Conservation (phyloP, 768 basidiomycete species). For the Suillus clintonianus region DNA sequence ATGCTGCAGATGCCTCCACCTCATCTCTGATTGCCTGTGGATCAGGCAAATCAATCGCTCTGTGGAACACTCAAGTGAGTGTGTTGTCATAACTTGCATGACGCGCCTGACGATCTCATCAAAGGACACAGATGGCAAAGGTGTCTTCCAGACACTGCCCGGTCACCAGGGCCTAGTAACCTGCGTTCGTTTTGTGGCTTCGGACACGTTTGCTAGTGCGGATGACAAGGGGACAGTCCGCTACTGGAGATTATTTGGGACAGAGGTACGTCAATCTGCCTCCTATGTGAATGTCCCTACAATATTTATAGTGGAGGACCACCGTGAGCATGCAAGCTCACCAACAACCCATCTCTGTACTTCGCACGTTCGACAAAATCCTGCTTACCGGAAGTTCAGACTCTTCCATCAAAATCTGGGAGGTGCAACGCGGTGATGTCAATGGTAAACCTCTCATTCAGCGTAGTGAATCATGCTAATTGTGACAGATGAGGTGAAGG, state of each 20-base stretch:
- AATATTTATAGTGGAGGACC: conserved; percentile 55
- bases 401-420: conserved; percentile 76
- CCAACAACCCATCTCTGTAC: conserved; percentile 63
- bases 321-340: conserved; percentile 58
- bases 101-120: conserved; percentile 8
- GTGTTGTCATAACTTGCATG: neutral
- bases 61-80: conserved; percentile 60
- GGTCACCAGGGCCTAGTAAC: conserved; percentile 79
- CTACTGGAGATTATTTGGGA: conserved; percentile 53
- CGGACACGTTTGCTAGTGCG: conserved; percentile 60
- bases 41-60: conserved; percentile 52
- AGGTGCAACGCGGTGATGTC: conserved; percentile 31
- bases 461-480: conserved; percentile 7
- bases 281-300: conserved; percentile 13
- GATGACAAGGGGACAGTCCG: conserved; percentile 74
- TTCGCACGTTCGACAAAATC: conserved; percentile 50
- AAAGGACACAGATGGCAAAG: conserved; percentile 51
- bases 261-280: conserved; percentile 23
- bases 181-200: conserved; percentile 65
- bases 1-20: conserved; percentile 38
- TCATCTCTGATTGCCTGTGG: conserved; percentile 55
- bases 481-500: conserved; percentile 37
- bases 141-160: conserved; percentile 69
- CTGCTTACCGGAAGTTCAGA: conserved; percentile 86
- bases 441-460: conserved; percentile 23